phyloP scores from a whole-genome alignment of 305 asterid genomes.

The Stenogyne calaminthoides region DNA sequence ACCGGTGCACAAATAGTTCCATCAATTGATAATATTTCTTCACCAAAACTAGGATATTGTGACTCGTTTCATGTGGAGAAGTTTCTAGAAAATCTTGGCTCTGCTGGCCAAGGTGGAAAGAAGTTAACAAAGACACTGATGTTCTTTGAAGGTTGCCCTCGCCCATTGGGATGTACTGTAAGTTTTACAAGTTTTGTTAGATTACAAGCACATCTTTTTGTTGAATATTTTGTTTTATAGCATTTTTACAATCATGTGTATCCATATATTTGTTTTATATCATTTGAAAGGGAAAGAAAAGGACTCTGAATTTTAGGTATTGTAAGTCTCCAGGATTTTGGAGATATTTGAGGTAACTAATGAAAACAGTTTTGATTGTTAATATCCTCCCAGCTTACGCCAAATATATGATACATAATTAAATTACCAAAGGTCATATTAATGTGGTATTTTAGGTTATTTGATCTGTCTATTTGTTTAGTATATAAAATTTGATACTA shows the following conservation, averaged over 20 bases:
- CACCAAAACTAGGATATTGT: slow-evolving; percentile 75
- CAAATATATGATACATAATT: background rate
- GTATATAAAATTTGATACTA: background rate
- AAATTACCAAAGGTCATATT: background rate
- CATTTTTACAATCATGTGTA: background rate
- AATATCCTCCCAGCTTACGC: slow-evolving; percentile 8
- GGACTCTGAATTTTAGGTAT: background rate
- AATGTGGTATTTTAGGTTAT: background rate
- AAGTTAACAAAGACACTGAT: slow-evolving; percentile 72
- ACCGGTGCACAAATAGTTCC: slow-evolving; percentile 83
- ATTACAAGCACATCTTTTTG: slow-evolving; percentile 23
- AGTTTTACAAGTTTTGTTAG: slow-evolving; percentile 36
- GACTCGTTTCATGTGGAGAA: slow-evolving; percentile 81
- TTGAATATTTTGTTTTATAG: slow-evolving; percentile 2
- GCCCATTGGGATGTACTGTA: slow-evolving; percentile 87
- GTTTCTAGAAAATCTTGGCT: slow-evolving; percentile 80
- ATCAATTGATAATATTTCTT: slow-evolving; percentile 72
- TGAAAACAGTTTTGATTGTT: slow-evolving; percentile 3
- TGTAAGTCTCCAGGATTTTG: slow-evolving; percentile 1
- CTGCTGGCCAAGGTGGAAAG: slow-evolving; percentile 78
- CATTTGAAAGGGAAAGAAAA: slow-evolving; percentile 7
- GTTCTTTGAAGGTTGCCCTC: slow-evolving; percentile 95
- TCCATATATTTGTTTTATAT: background rate
- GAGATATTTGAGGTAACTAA: slow-evolving; percentile 25
- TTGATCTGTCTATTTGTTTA: slow-evolving; percentile 1